These are phyloP conservation scores for Sporothrix schenckii DNA, from an alignment of 2,329 filamentous ascomycete species.

Conservation along the genomic window DNA sequence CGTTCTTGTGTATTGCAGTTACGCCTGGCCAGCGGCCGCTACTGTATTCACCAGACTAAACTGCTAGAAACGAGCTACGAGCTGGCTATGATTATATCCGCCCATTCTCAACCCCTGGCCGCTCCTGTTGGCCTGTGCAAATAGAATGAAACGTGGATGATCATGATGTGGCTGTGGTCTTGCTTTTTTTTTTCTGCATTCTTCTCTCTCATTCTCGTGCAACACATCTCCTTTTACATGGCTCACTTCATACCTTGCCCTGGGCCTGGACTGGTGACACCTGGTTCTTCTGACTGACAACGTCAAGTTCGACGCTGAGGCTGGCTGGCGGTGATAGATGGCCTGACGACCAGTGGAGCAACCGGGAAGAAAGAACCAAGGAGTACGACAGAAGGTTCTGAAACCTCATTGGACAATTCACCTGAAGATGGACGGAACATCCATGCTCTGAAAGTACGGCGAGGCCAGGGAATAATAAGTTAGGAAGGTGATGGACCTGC, in stretches of 20 bases:
- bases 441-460: slow-evolving; percentile 20
- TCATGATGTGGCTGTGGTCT: slow-evolving; percentile 10
- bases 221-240: background rate
- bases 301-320: background rate
- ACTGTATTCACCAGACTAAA: background rate
- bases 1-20: slow-evolving; percentile 11
- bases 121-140: slow-evolving; percentile 19
- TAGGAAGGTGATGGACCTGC: background rate
- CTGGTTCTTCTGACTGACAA: background rate
- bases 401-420: slow-evolving; percentile 18
- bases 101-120: background rate
- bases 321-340: slow-evolving; percentile 3
- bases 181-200: background rate
- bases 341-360: background rate
- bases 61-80: background rate
- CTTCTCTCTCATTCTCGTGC: too few species aligned
- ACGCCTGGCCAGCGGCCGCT: background rate
- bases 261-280: background rate
- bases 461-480: background rate
- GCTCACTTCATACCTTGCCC: background rate
- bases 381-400: slow-evolving; percentile 12
- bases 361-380: background rate
- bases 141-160: slow-evolving; percentile 16
- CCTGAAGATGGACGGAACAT: background rate
- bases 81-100: background rate